Conservation (phyloP, 2,329 filamentous ascomycete genomes). For the Xylariaceae sp. region DNA sequence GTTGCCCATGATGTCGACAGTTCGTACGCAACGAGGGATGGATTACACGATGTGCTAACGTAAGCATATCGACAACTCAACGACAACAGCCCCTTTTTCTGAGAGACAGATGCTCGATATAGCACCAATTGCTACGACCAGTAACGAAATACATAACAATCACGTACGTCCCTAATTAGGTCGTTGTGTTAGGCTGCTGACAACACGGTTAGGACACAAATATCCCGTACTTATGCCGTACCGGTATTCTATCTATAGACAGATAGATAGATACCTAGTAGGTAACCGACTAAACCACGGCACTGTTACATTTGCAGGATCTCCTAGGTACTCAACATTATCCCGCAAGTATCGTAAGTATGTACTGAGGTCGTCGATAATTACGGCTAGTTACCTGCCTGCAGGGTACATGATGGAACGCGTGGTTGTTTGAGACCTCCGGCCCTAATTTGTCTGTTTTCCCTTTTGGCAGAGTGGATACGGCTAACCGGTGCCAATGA, state of each 20-base stretch:
- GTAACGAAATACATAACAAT: not conserved
- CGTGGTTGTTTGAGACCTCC: not conserved
- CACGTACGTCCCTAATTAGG: not conserved
- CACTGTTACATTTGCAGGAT: not conserved
- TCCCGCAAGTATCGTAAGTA: not conserved
- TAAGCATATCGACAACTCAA: not conserved
- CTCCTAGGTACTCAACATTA: not conserved
- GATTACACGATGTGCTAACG: not conserved
- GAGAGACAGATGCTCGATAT: not conserved
- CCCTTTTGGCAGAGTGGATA: not conserved
- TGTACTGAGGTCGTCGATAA: not conserved
- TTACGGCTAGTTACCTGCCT: not conserved
- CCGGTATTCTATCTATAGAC: too few species aligned
- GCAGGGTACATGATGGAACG: not conserved
- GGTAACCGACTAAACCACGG: not conserved
- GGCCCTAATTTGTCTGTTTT: not conserved
- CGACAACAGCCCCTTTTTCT: not conserved
- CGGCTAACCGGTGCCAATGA: not conserved
- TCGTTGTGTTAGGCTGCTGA: not conserved
- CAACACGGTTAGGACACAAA: not conserved
- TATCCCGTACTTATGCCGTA: too few species aligned
- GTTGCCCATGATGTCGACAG: not conserved
- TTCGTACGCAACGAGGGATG: not conserved
- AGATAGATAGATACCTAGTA: not conserved
- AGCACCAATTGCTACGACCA: not conserved